Base-by-base conservation (phyloP, 495 filamentous ascomycete genomes). In the Neurospora sp. region DNA sequence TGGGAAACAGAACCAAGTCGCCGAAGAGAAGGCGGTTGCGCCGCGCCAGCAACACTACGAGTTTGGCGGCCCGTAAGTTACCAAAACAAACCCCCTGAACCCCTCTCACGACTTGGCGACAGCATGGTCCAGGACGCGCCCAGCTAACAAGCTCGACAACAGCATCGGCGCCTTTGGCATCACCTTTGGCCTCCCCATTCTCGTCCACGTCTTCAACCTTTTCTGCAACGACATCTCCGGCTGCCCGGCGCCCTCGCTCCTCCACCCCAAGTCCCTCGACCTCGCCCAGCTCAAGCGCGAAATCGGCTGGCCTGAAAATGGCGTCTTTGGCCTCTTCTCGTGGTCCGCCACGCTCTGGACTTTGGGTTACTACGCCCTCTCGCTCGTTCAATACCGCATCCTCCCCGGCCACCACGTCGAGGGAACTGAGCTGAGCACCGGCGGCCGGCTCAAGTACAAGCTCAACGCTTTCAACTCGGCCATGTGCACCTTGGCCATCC, bases 171-270 rank as follows among this genome's bases (percentile, higher is more conserved):
- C 92, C 14, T 85, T 90, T 59, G 88, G 82, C 59, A 91, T 97
- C 72, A 89, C 90, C 40, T 88, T 96, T 75, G 92, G 90, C 37
- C 89, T 97, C 14, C 95, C 96, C 0, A 38, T 92, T 20, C 82
- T 93, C 66, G 86, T 92, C 77, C 97, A 95, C 81, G 77, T 87
- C 72, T 88, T 93, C 76, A 84, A 90, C 42, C 97, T 98, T 79
- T 82, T 93, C 76, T 98, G 96, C 87, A 98, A 97, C 79, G 96
- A 97, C 79, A 81, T 94, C 74, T 89, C 93, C 38, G 96, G 96
- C 71, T 98, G 96, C 77, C 96, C 96, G 14, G 90, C 92, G 8
- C 93, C 94, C 10, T 94, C 91, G n/a, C 84, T 96, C 37, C 87
- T 97, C 69, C 86, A 88, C 71, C 94, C 94, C 40, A 90, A 88